Percentiles rank a stretch among this genome's conserved stretches.
Conservation (phyloP, 768 basidiomycete genomes). For the Lactarius tabidus region DNA sequence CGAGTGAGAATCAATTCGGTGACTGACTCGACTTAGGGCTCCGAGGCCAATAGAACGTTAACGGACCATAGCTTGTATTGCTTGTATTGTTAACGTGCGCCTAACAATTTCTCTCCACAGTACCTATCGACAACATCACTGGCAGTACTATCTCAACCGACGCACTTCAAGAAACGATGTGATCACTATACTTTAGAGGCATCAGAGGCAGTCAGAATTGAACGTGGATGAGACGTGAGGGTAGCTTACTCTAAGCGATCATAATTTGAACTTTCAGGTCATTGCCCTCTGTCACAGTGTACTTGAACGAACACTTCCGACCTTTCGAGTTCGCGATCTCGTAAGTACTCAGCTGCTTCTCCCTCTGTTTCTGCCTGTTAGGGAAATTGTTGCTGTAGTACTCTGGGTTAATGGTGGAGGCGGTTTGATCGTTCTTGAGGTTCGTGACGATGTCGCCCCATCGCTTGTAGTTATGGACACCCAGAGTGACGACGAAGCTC, state of each 20-base stretch:
- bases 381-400: neutral
- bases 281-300: neutral
- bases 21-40: too few species aligned
- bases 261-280: neutral
- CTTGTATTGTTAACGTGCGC: too few species aligned
- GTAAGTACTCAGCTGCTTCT: conserved; percentile 72
- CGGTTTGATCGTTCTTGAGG: too few species aligned
- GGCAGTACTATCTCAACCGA: neutral
- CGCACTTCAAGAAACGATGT: neutral
- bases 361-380: conserved; percentile 42
- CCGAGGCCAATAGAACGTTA: too few species aligned
- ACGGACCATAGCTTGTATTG: too few species aligned
- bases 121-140: neutral
- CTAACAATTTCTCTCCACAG: too few species aligned
- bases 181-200: too few species aligned
- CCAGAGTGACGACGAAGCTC: too few species aligned
- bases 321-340: neutral
- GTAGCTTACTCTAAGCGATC: neutral
- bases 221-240: neutral
- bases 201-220: neutral
- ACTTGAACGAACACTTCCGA: neutral
- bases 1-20: too few species aligned
- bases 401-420: too few species aligned
- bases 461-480: too few species aligned
- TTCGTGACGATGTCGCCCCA: too few species aligned